Percentiles rank a stretch among this genome's conserved stretches.
Conservation (phyloP, 1,284 basidiomycete genomes). For the Peniophora sp. region DNA sequence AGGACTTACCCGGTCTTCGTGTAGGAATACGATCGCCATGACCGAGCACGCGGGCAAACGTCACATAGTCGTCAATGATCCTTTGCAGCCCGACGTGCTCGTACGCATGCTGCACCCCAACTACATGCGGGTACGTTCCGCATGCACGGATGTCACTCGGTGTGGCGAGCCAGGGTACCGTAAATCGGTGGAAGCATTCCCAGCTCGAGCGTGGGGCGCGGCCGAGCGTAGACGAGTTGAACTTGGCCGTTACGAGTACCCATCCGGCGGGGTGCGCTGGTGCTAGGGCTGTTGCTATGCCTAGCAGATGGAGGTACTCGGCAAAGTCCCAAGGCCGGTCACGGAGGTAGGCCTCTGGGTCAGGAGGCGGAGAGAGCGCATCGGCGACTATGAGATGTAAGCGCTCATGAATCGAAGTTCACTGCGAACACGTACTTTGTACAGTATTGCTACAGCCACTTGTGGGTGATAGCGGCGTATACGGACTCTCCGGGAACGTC, state of each 20-base stretch:
- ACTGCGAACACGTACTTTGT: too few relatives aligned
- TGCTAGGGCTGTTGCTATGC: neutral
- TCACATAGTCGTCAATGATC: slow-evolving; percentile 7
- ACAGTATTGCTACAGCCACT: slow-evolving; percentile 2
- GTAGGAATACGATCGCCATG: slow-evolving; percentile 5
- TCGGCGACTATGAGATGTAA: too few relatives aligned
- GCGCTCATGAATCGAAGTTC: too few relatives aligned
- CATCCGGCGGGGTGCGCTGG: neutral
- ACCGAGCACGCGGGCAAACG: neutral
- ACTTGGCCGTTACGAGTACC: neutral
- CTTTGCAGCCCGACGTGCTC: slow-evolving; percentile 5
- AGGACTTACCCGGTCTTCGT: slow-evolving; percentile 1
- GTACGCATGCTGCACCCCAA: slow-evolving; percentile 12
- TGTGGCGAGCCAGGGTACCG: slow-evolving; percentile 8
- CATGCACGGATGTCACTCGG: neutral
- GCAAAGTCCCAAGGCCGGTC: neutral
- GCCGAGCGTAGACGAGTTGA: slow-evolving; percentile 1
- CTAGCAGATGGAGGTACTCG: neutral
- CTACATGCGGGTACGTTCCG: slow-evolving; percentile 8
- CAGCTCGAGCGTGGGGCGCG: slow-evolving; percentile 7
- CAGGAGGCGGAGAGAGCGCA: neutral
- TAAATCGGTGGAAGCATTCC: slow-evolving; percentile 13
- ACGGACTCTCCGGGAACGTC: too few relatives aligned
- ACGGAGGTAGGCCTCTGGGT: neutral
- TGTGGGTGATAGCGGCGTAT: slow-evolving; percentile 1